Conservation (phyloP, 1,284 basidiomycete genomes). For the Microbotryomycetes sp. region DNA sequence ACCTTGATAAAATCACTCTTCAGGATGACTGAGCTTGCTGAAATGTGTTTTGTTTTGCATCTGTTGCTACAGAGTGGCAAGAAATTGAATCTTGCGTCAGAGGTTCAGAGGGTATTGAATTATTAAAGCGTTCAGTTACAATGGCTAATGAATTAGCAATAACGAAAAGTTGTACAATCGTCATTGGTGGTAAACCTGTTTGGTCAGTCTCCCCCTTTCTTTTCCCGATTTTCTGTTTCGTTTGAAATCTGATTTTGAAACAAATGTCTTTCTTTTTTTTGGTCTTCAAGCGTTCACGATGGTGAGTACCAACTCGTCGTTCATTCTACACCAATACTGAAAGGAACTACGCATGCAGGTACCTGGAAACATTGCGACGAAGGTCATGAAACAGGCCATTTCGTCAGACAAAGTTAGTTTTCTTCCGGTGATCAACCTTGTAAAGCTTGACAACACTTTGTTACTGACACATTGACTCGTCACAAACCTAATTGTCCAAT, state of each 20-base stretch:
- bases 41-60: too few species aligned
- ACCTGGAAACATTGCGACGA: slow-evolving; percentile 22
- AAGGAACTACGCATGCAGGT: slow-evolving; percentile 9
- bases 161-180: slow-evolving; percentile 33
- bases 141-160: slow-evolving; percentile 12
- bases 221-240: background rate
- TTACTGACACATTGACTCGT: too few species aligned
- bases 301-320: too few species aligned
- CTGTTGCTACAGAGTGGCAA: slow-evolving; percentile 5
- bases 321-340: too few species aligned
- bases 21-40: too few species aligned
- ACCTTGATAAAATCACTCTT: too few species aligned
- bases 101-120: slow-evolving; percentile 12
- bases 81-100: slow-evolving; percentile 21
- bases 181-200: slow-evolving; percentile 23
- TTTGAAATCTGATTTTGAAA: background rate
- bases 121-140: slow-evolving; percentile 21
- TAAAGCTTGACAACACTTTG: too few species aligned
- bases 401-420: slow-evolving; percentile 2
- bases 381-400: slow-evolving; percentile 27
- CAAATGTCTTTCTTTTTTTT: background rate
- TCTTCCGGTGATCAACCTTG: background rate
- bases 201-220: slow-evolving; percentile 4
- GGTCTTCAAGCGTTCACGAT: background rate
- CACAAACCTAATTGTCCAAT: too few species aligned